Base-by-base conservation (phyloP, 139 green algal genomes). In the Chlorella sp. region DNA sequence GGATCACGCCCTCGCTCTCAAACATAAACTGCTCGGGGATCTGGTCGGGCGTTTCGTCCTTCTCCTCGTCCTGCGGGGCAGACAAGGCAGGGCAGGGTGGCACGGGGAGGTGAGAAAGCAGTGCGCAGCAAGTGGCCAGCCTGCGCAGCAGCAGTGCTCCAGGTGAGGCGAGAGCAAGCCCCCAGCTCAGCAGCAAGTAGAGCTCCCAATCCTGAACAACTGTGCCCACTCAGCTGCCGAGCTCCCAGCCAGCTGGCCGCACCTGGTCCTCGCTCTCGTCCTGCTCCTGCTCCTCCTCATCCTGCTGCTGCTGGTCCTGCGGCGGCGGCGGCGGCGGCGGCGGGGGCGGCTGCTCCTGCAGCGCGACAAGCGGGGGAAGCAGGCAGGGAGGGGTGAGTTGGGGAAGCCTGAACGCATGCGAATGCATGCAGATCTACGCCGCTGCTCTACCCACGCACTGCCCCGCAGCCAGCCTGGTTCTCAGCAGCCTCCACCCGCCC, bases 21-120 rank as follows among this genome's bases (percentile, higher is more conserved):
- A 99, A 98, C 82, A 99, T 94, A 86, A 99, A 99, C 94, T 99
- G 96, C 91, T 99, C 93, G 0, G 97, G 97, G 28, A 99, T 90
- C 93, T 99, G 91, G 79, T 76, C 79, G 54, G 40, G 38, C 36
- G 41, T 46, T 34, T 84, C 32, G 22, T 94, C 88, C 74, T 89
- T 22, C 48, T 95, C 81, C 76, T 95, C 40, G 26, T 91, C 88
- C 75, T 96, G 96, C 62, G 94, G 96, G 20, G 95, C 96, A 16
- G 96, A 96, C 7, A 96, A 96, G 40, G 97, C 96, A 0, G 95
- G 95, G 0, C 56, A 92, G 86, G 65, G 91, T 88, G 75, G 98
- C 84, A 40, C 98, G 90, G 38, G 95, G 83, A 6, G 85, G 84
- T n/a, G 93, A 93, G 1, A n/a, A n/a, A n/a, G n/a, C n/a, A n/a